Evolutionary conservation across 495 filamentous ascomycete species (phyloP).

Genomic region (Penicillium longicatenatum): DNA sequence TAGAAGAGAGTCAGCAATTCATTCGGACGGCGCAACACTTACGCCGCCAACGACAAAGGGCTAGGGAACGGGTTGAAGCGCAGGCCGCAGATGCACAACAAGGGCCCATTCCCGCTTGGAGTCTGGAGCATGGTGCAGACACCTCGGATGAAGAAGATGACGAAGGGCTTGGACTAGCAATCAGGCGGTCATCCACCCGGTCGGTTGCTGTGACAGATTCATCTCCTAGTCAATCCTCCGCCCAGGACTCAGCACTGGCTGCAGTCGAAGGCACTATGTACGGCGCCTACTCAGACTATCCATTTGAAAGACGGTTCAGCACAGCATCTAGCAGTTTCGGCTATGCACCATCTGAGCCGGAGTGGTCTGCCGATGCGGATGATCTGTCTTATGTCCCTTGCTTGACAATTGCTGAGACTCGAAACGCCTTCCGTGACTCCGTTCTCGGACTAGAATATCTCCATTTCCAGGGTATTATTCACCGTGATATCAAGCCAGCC

Average conservation of each 20-base stretch:
- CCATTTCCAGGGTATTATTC: conserved; percentile 94
- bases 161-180: conserved; percentile 40
- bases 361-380: conserved; percentile 60
- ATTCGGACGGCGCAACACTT: conserved; percentile 57
- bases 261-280: conserved; percentile 77
- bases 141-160: conserved; percentile 58
- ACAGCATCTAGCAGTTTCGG: conserved; percentile 51
- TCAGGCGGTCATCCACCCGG: conserved; percentile 38
- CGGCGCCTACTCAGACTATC: conserved; percentile 63
- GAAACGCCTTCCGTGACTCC: conserved; percentile 87
- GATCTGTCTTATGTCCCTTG: conserved; percentile 89
- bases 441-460: conserved; percentile 93
- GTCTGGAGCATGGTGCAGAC: conserved; percentile 75
- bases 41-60: conserved; percentile 58
- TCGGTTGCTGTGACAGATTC: conserved; percentile 34
- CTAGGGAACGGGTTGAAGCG: conserved; percentile 52
- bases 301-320: conserved; percentile 50
- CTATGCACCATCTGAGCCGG: conserved; percentile 59
- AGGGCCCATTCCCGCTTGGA: conserved; percentile 62
- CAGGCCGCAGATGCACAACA: conserved; percentile 49
- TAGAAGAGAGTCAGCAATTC: conserved; percentile 65
- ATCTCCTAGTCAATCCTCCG: conserved; percentile 47
- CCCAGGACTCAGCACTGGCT: conserved; percentile 49
- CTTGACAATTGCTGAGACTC: conserved; percentile 82
- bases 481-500: conserved; percentile 98